Evolutionary conservation across 148 eudicot genomes (phyloP), one percentile per base, ranked within the genome.

Genomic region (Oxyria digyna): DNA sequence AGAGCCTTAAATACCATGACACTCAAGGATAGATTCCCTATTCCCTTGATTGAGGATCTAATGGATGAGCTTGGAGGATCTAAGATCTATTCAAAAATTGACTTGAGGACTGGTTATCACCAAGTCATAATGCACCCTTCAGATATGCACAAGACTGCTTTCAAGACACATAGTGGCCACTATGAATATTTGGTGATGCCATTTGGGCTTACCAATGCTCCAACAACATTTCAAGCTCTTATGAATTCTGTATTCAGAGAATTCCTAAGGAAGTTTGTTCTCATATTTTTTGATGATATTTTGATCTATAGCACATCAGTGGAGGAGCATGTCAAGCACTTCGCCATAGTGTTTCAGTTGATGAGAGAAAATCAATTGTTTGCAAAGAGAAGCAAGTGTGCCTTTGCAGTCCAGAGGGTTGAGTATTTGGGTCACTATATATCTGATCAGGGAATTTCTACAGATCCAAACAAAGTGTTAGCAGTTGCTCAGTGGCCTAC

Each of bases 101-200:
- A 59, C 12, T 5, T 59, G 29, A 8, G 65, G n/a, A 14, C 65
- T 7, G 65, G 68, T 4, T 64, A 11, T 15, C 68, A 64, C 2
- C 42, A 64, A 8, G 40, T 32, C 0, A 29, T 18, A 20, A 14
- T 63, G 40, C 3, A 4, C 6, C 17, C 17, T 2, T 1, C n/a
- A 3, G 42, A 64, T 8, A n/a, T 64, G 20, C 24, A 12, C 6
- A 32, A 64, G 17, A 14, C 68, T 35, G 26, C 68, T 35, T 64
- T 64, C 18, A 37, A 38, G 6, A 64, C 43, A 12, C 68, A 64
- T 9, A 8, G 33, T 32, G 43, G 68, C 23, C 42, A 64, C 37
- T 64, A 64, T 64, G 42, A 64, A 14, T 64, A 29, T 29, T 7
- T 8, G 6, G 68, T 64, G 10, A 64, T 64, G 68, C 43, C 68